These are phyloP conservation scores for Mycena pura DNA, from an alignment of 768 basidiomycete genomes.

Conservation along the genomic window DNA sequence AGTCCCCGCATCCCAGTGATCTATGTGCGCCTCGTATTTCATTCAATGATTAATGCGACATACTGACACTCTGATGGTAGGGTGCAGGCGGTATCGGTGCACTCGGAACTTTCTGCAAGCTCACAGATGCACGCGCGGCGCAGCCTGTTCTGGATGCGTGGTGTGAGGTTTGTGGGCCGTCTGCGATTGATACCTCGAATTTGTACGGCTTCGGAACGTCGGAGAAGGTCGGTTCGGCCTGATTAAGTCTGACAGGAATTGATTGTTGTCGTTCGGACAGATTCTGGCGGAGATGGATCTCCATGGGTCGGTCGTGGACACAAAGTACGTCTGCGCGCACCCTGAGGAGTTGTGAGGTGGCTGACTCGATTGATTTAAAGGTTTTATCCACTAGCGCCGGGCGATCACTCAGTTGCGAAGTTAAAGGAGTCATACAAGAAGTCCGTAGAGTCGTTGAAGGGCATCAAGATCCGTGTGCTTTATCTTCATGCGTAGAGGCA, in stretches of 20 bases:
- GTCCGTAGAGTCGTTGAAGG: conserved; percentile 41
- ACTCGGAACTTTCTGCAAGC: conserved; percentile 46
- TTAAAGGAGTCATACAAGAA: conserved; percentile 43
- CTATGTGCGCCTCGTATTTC: too few relatives aligned
- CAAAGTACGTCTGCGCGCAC: conserved; percentile 41
- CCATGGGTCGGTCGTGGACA: conserved; percentile 47
- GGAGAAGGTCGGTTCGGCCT: conserved; percentile 43
- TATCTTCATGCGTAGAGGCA: conserved; percentile 46
- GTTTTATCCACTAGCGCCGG: conserved; percentile 33
- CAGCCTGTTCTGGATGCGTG: conserved; percentile 54
- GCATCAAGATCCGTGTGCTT: conserved; percentile 46
- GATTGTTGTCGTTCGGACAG: conserved; percentile 29
- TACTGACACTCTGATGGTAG: too few relatives aligned
- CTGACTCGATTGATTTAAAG: neutral
- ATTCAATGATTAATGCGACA: too few relatives aligned
- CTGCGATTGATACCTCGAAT: conserved; percentile 52
- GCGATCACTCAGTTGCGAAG: conserved; percentile 45
- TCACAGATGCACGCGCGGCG: conserved; percentile 40
- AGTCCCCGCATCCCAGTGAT: too few relatives aligned
- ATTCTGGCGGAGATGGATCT: conserved; percentile 46
- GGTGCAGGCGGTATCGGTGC: conserved; percentile 54
- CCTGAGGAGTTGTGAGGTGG: neutral
- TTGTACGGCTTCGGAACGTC: conserved; percentile 53
- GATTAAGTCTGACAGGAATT: neutral
- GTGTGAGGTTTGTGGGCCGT: conserved; percentile 41